Evolutionary conservation across 305 asterid genomes (phyloP).

Genomic region (Andrographis paniculata): DNA sequence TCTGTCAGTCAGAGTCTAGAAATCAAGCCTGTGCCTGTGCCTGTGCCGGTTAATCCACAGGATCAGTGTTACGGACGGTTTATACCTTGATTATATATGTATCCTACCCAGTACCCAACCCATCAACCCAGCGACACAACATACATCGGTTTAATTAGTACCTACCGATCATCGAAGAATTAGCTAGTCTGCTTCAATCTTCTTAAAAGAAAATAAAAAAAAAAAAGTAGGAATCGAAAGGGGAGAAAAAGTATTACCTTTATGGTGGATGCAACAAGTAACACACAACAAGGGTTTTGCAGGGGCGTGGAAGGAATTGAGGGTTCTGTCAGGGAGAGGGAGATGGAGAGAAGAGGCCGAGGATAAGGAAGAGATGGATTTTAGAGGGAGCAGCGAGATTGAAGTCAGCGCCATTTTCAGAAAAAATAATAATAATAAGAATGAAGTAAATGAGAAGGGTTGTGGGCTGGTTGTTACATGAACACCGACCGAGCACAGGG

Average conservation of each 20-base stretch:
- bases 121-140: too few relatives aligned
- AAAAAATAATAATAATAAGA: too few relatives aligned
- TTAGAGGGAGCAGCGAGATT: constrained; percentile 44
- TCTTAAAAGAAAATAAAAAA: too few relatives aligned
- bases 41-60: neutral
- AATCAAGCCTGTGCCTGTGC: too few relatives aligned
- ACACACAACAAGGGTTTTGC: constrained; percentile 33
- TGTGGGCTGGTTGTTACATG: neutral
- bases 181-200: too few relatives aligned
- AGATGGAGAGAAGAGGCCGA: constrained; percentile 23
- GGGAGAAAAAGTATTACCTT: constrained; percentile 22
- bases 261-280: constrained; percentile 21
- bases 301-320: constrained; percentile 21
- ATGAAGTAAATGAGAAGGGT: neutral
- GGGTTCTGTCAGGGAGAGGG: constrained; percentile 15
- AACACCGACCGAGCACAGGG: too few relatives aligned
- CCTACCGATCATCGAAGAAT: too few relatives aligned
- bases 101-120: too few relatives aligned
- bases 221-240: too few relatives aligned
- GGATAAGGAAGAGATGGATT: too few relatives aligned
- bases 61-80: neutral
- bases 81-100: too few relatives aligned
- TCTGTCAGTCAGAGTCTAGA: constrained; percentile 9
- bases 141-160: too few relatives aligned
- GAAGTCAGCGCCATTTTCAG: constrained; percentile 62